Evolutionary conservation across 805 yeast genomes (phyloP).

Genomic region (Lachancea dasiensis): DNA sequence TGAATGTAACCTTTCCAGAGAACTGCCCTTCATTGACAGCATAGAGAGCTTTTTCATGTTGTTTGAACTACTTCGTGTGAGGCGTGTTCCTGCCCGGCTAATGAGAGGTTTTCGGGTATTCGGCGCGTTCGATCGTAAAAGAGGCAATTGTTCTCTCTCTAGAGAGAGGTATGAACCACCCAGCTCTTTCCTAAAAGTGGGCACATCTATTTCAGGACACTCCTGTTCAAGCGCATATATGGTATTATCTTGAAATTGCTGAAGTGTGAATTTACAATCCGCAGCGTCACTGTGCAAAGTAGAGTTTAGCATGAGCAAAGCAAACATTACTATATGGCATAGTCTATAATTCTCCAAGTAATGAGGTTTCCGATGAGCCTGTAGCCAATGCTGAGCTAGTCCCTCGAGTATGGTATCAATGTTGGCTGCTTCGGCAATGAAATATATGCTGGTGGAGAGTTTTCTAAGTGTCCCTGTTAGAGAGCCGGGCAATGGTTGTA

Average conservation of each 20-base stretch:
- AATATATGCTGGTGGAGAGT: slow-evolving; percentile 60
- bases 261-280: slow-evolving; percentile 35
- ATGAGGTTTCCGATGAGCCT: slow-evolving; percentile 35
- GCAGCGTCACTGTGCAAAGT: slow-evolving; percentile 56
- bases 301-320: slow-evolving; percentile 67
- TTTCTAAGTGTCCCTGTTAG: slow-evolving; percentile 51
- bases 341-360: slow-evolving; percentile 46
- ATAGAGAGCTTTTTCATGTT: slow-evolving; percentile 8
- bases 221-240: slow-evolving; percentile 38
- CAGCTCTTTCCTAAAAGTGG: slow-evolving; percentile 18
- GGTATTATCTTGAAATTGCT: slow-evolving; percentile 46
- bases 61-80: not conserved
- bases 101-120: not conserved
- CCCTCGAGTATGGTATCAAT: slow-evolving; percentile 67
- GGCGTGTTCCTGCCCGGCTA: not conserved
- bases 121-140: slow-evolving; percentile 9
- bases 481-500: slow-evolving; percentile 42
- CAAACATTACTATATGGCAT: slow-evolving; percentile 67
- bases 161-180: slow-evolving; percentile 20
- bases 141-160: slow-evolving; percentile 21
- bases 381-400: slow-evolving; percentile 59
- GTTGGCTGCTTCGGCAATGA: slow-evolving; percentile 79
- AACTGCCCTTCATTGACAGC: slow-evolving; percentile 2
- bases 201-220: slow-evolving; percentile 10
- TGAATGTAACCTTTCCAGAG: slow-evolving; percentile 6